Conservation (phyloP, 495 filamentous ascomycete genomes). For the Bombardia bombarda region DNA sequence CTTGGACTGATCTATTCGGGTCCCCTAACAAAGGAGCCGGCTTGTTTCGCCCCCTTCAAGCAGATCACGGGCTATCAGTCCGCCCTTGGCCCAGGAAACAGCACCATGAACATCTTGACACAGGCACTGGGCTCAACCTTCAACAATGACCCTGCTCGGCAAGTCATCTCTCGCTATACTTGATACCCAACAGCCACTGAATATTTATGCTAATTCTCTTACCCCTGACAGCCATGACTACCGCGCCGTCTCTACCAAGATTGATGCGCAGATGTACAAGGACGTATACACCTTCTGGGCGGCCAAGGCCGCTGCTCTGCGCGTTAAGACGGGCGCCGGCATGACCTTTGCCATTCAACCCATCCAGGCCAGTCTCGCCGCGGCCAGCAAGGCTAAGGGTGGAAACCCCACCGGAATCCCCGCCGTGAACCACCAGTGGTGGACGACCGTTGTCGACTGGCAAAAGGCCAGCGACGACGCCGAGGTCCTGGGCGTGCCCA, state of each 20-base stretch:
- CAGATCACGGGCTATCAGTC: no score
- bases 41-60: background rate
- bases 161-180: background rate
- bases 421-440: constrained; percentile 2
- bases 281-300: constrained; percentile 21
- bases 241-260: constrained; percentile 9
- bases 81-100: no score
- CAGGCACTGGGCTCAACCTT: no score
- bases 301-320: constrained; percentile 7
- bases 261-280: constrained; percentile 22
- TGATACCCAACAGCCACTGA: background rate
- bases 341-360: constrained; percentile 22
- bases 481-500: background rate
- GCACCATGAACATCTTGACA: no score
- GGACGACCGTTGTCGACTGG: constrained; percentile 17
- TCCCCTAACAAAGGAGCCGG: background rate
- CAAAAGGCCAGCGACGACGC: constrained; percentile 5
- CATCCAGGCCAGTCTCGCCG: constrained; percentile 8
- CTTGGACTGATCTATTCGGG: background rate
- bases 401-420: background rate
- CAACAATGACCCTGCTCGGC: background rate
- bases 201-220: background rate
- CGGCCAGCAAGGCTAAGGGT: constrained; percentile 6
- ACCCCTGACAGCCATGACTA: constrained; percentile 20
- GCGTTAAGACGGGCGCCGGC: constrained; percentile 14